A percentile compares a stretch with the other conserved stretches of the same genome.
These are phyloP conservation scores for Cubamyces lactineus DNA, from an alignment of 768 basidiomycete genomes.

Conservation along the genomic window DNA sequence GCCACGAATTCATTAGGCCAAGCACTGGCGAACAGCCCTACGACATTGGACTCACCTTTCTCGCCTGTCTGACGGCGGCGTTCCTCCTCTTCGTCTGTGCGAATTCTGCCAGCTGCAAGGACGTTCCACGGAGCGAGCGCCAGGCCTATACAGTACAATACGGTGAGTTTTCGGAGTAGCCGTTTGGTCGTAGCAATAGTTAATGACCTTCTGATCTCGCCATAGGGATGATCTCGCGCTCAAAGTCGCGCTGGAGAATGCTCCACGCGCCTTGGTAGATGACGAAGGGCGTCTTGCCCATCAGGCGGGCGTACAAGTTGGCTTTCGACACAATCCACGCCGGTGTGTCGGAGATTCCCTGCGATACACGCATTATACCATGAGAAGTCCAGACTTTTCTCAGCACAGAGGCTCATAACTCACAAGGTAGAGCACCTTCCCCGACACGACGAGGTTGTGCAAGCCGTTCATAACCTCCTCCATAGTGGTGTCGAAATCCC, in stretches of 20 bases:
- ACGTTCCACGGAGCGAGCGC: slow-evolving; percentile 32
- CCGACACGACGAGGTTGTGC: slow-evolving; percentile 51
- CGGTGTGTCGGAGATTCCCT: slow-evolving; percentile 37
- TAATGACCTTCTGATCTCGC: slow-evolving; percentile 34
- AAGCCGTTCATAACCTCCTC: slow-evolving; percentile 61
- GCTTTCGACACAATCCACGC: slow-evolving; percentile 44
- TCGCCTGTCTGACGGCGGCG: slow-evolving; percentile 31
- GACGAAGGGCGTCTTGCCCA: slow-evolving; percentile 42
- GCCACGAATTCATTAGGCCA: not conserved
- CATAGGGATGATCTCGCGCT: slow-evolving; percentile 46
- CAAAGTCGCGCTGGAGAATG: slow-evolving; percentile 40
- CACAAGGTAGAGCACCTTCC: slow-evolving; percentile 48
- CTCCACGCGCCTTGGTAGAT: slow-evolving; percentile 43
- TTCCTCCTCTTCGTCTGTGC: slow-evolving; percentile 32
- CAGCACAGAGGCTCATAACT: not conserved
- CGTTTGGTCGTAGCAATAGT: not conserved
- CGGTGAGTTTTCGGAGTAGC: not conserved
- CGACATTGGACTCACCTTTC: slow-evolving; percentile 15
- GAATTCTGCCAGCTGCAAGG: slow-evolving; percentile 25
- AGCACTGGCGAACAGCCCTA: no score
- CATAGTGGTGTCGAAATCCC: slow-evolving; percentile 56
- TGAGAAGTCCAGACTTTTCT: not conserved
- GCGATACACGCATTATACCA: not conserved
- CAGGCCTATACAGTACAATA: slow-evolving; percentile 19
- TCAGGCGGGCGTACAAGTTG: slow-evolving; percentile 44